These are phyloP conservation scores for Aspergillus mulundensis DNA, from an alignment of 495 filamentous ascomycete genomes.

Conservation along the genomic window DNA sequence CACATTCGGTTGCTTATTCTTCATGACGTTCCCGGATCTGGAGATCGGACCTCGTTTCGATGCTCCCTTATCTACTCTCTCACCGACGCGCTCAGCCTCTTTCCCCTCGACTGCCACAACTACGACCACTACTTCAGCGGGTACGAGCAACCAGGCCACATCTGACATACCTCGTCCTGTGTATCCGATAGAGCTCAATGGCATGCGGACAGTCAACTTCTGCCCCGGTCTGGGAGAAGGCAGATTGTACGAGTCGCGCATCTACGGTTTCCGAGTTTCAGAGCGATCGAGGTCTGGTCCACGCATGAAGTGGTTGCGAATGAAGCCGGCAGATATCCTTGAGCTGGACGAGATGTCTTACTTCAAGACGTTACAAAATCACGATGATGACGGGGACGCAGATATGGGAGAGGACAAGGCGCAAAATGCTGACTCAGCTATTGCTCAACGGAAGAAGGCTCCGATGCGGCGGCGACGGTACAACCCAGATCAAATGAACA, in stretches of 20 bases:
- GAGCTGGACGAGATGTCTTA: constrained; percentile 75
- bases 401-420: constrained; percentile 30
- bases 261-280: constrained; percentile 93
- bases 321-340: constrained; percentile 71
- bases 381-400: constrained; percentile 49
- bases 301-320: constrained; percentile 92
- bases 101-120: constrained; percentile 14
- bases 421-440: constrained; percentile 28
- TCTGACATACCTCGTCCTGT: constrained; percentile 31
- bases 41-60: constrained; percentile 55
- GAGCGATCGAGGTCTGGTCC: constrained; percentile 83
- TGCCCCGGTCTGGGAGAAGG: constrained; percentile 79
- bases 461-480: constrained; percentile 47
- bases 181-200: constrained; percentile 70
- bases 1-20: constrained; percentile 90
- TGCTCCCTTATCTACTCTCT: constrained; percentile 12
- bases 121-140: constrained; percentile 21
- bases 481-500: constrained; percentile 35
- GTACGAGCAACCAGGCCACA: constrained; percentile 15
- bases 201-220: constrained; percentile 75
- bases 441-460: constrained; percentile 48
- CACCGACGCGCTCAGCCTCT: constrained; percentile 33
- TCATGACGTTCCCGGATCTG: constrained; percentile 96
- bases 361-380: constrained; percentile 38
- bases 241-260: constrained; percentile 88